Conservation (phyloP, 345 rosid species). For the Populus euphratica region DNA sequence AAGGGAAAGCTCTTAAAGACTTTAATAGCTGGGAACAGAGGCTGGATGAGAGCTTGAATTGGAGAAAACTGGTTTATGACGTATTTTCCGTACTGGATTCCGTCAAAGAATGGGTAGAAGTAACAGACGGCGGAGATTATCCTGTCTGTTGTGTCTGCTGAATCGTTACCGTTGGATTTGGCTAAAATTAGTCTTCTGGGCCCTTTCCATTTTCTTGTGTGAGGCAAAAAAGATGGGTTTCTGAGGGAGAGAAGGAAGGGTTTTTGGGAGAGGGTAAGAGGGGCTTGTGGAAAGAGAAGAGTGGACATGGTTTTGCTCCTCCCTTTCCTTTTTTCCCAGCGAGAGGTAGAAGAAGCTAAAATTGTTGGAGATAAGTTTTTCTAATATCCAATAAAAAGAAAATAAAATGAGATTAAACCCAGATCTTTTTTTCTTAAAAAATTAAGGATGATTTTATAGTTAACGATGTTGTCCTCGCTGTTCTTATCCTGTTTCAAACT, state of each 20-base stretch:
- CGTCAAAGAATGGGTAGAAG: conserved; percentile 93
- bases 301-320: conserved; percentile 29
- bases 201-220: conserved; percentile 7
- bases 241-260: conserved; percentile 29
- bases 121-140: conserved; percentile 82
- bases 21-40: conserved; percentile 70
- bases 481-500: background rate
- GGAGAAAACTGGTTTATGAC: conserved; percentile 68
- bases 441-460: background rate
- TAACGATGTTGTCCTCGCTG: background rate
- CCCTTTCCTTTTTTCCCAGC: too few species aligned
- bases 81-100: conserved; percentile 84
- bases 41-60: conserved; percentile 62
- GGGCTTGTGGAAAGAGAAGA: conserved; percentile 30
- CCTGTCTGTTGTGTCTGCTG: conserved; percentile 80
- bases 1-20: conserved; percentile 85
- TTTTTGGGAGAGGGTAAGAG: conserved; percentile 15
- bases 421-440: background rate
- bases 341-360: background rate
- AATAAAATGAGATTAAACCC: background rate
- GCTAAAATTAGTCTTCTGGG: conserved; percentile 17
- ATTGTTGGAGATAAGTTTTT: background rate
- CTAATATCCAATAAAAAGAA: background rate
- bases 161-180: conserved; percentile 50
- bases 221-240: conserved; percentile 7